Percentiles rank a stretch among this genome's conserved stretches.
Evolutionary conservation across 108 stramenopile species (phyloP).

Genomic region (Nannochloropsis gaditana): DNA sequence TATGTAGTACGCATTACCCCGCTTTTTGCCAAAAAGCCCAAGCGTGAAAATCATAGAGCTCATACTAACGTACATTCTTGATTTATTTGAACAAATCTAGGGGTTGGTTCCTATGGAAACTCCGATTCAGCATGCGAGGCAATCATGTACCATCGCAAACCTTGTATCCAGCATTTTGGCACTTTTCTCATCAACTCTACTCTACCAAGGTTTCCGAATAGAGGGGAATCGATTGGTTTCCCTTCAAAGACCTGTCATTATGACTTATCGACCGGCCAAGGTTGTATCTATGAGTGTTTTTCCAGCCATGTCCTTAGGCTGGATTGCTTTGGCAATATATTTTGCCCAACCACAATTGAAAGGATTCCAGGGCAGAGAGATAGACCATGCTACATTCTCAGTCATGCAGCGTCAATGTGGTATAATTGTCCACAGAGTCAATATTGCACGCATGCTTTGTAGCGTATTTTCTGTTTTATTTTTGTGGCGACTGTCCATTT

Average conservation of each 20-base stretch:
- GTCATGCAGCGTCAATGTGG: neutral
- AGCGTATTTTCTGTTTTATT: neutral
- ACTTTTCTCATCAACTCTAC: neutral
- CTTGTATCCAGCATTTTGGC: neutral
- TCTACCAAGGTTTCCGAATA: neutral
- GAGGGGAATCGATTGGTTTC: neutral
- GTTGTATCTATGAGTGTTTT: neutral
- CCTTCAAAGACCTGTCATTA: neutral
- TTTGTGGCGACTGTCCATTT: neutral
- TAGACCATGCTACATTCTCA: neutral
- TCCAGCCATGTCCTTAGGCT: neutral
- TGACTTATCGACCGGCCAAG: neutral
- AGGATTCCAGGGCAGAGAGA: neutral
- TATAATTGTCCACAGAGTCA: neutral
- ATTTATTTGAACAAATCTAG: too few relatives aligned
- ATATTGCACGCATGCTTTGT: constrained; percentile 12
- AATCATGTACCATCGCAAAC: neutral
- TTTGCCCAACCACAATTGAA: neutral
- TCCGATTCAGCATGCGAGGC: neutral
- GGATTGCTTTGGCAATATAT: neutral
- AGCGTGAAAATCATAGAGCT: too few relatives aligned
- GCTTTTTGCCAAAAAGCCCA: too few relatives aligned
- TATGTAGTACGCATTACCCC: too few relatives aligned
- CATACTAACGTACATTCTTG: too few relatives aligned
- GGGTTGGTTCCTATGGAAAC: neutral